phyloP scores from a whole-genome alignment of 345 rosid genomes.

The Syzygium aqueum region DNA sequence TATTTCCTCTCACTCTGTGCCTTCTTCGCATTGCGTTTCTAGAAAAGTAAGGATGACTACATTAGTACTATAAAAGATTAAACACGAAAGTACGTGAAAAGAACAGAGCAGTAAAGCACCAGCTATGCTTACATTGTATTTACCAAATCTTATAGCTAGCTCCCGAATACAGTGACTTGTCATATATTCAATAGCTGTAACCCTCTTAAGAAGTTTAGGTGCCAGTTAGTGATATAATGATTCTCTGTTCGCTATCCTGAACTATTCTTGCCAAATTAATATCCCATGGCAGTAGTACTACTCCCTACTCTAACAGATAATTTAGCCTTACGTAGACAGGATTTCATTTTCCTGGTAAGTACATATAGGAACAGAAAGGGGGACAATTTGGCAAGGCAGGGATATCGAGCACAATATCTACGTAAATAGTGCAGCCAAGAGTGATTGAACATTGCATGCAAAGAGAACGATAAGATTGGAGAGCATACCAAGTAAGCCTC shows the following conservation, averaged over 20 bases:
- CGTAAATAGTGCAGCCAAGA: background rate
- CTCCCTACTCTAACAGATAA: background rate
- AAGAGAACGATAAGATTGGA: background rate
- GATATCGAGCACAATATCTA: background rate
- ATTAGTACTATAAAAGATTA: background rate
- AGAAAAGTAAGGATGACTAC: background rate
- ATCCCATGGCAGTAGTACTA: background rate
- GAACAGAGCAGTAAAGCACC: background rate
- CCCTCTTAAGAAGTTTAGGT: background rate
- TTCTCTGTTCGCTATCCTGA: background rate
- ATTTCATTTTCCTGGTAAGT: background rate
- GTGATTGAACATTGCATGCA: background rate
- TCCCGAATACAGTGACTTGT: background rate
- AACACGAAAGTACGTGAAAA: background rate
- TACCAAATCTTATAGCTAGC: background rate
- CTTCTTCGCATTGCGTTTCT: conserved; percentile 23
- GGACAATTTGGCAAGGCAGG: background rate
- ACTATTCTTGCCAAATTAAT: background rate
- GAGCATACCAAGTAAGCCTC: conserved; percentile 58
- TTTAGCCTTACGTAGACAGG: background rate
- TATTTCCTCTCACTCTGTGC: conserved; percentile 16
- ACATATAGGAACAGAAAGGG: background rate
- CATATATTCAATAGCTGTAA: background rate
- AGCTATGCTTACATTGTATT: background rate
- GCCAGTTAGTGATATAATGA: background rate